A percentile compares a stretch with the other conserved stretches of the same genome.
Evolutionary conservation across 192 early-diverging fungal genomes (phyloP).

Genomic region (Gorgonomyces haynaldii): DNA sequence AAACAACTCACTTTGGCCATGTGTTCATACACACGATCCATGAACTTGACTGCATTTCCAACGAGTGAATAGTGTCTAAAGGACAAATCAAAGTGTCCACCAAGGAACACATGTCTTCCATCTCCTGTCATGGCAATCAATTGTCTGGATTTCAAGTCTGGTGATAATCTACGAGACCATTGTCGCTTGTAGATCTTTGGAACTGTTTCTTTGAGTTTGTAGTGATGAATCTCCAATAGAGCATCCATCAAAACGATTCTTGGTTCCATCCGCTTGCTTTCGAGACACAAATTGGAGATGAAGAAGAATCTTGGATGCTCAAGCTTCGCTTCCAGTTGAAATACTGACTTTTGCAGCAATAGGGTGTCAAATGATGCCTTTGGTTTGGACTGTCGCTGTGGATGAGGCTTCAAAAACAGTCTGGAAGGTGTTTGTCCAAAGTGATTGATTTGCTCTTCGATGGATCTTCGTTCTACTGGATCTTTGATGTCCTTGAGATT

Average conservation of each 20-base stretch:
- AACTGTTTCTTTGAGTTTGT: background rate
- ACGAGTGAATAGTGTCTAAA: constrained; percentile 10
- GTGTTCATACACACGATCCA: constrained; percentile 30
- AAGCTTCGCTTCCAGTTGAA: too few species aligned
- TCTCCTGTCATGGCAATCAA: constrained; percentile 21
- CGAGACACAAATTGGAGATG: too few species aligned
- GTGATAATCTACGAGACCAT: background rate
- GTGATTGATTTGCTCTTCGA: constrained; percentile 90
- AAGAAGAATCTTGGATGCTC: too few species aligned
- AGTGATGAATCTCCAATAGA: too few species aligned
- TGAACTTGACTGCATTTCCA: constrained; percentile 8
- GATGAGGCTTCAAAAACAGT: constrained; percentile 79
- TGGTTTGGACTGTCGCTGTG: constrained; percentile 23
- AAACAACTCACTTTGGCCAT: constrained; percentile 31
- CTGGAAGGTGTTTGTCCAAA: constrained; percentile 95
- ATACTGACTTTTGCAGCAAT: too few species aligned
- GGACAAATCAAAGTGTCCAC: constrained; percentile 31
- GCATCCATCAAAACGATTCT: too few species aligned
- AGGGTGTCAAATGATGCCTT: too few species aligned
- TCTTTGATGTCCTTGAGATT: constrained; percentile 81
- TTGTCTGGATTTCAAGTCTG: constrained; percentile 1
- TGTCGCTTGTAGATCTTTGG: background rate
- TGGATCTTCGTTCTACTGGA: constrained; percentile 74
- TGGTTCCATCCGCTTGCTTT: too few species aligned
- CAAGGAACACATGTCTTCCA: constrained; percentile 17